phyloP scores from a whole-genome alignment of 257 asterid genomes.

The Solanum okadae region DNA sequence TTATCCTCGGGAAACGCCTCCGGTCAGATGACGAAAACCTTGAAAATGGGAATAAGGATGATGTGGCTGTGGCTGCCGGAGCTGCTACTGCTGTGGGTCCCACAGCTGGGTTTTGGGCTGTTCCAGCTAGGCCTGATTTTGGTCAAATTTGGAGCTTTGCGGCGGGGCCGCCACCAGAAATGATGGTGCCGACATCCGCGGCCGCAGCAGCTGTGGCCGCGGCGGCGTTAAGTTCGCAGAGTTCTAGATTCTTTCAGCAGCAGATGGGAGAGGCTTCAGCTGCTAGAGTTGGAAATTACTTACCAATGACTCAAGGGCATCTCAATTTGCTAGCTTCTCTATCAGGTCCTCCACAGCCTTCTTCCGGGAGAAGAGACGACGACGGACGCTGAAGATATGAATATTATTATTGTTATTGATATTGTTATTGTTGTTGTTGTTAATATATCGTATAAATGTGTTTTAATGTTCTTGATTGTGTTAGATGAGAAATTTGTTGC shows the following conservation, averaged over 20 bases:
- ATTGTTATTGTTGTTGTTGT: background rate
- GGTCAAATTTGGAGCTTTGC: constrained; percentile 97
- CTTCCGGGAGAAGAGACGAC: constrained; percentile 62
- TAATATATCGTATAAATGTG: background rate
- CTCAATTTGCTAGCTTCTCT: constrained; percentile 86
- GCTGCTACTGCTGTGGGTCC: constrained; percentile 30
- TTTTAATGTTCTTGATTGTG: background rate
- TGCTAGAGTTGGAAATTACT: constrained; percentile 86
- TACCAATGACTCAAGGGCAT: constrained; percentile 92
- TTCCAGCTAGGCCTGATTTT: constrained; percentile 73
- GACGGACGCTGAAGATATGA: constrained; percentile 45
- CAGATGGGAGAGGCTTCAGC: constrained; percentile 93
- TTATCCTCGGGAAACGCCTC: constrained; percentile 80
- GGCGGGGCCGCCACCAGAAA: constrained; percentile 45
- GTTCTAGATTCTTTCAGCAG: constrained; percentile 75
- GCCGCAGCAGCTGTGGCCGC: constrained; percentile 4
- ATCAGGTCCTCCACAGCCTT: constrained; percentile 55
- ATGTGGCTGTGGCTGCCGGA: constrained; percentile 12
- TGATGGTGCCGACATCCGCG: constrained; percentile 40
- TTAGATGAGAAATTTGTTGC: background rate
- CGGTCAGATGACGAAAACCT: constrained; percentile 51
- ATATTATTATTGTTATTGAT: background rate
- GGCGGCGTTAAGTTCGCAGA: constrained; percentile 23
- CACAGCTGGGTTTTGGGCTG: constrained; percentile 76
- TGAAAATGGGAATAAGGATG: constrained; percentile 34